Conservation (phyloP, 345 rosid genomes). For the Diplotaxis tenuifolia region DNA sequence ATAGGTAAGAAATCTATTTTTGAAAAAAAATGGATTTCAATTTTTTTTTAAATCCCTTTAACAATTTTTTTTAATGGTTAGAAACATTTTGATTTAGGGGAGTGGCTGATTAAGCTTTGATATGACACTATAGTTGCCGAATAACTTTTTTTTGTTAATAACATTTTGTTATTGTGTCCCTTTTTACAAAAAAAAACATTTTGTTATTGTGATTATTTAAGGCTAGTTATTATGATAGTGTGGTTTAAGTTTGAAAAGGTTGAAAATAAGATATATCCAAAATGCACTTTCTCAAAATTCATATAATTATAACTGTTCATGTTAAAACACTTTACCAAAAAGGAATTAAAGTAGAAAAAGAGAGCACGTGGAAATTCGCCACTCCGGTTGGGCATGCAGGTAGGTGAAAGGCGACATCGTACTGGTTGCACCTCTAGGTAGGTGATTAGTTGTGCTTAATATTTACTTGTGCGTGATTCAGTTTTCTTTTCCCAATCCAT, state of each 20-base stretch:
- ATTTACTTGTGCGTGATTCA: neutral
- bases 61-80: too few relatives aligned
- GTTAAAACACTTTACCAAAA: neutral
- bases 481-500: too few relatives aligned
- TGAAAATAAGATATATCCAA: neutral
- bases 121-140: too few relatives aligned
- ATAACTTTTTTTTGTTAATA: too few relatives aligned
- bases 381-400: neutral
- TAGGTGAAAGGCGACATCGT: neutral
- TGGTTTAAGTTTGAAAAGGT: too few relatives aligned
- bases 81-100: too few relatives aligned
- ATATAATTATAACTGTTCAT: neutral
- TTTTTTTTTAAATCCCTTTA: too few relatives aligned
- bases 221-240: too few relatives aligned
- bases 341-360: neutral
- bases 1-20: neutral
- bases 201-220: too few relatives aligned
- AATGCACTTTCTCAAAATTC: neutral
- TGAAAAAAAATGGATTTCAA: neutral
- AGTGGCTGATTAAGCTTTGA: too few relatives aligned
- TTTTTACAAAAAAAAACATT: too few relatives aligned
- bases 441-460: neutral
- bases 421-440: neutral
- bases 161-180: too few relatives aligned
- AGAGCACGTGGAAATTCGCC: neutral